A percentile compares a stretch with the other conserved stretches of the same genome.
Evolutionary conservation across 2,329 filamentous ascomycete species (phyloP).

Genomic region (Alternaria sp.): DNA sequence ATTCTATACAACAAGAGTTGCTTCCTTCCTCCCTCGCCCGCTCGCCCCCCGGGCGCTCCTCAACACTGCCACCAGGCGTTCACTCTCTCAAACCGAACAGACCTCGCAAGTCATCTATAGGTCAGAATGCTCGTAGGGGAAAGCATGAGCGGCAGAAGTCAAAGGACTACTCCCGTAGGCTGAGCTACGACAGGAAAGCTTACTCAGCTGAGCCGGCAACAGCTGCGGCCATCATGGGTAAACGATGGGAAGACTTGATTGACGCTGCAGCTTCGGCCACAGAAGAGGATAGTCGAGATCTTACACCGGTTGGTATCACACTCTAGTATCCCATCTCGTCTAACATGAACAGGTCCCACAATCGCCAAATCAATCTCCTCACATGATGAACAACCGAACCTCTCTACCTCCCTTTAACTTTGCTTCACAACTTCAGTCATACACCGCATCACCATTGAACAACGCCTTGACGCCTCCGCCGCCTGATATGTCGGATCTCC

Average conservation of each 20-base stretch:
- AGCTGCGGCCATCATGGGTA: conserved; percentile 76
- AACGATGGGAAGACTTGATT: conserved; percentile 95
- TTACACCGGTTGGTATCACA: conserved; percentile 76
- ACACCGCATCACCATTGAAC: conserved; percentile 89
- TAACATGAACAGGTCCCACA: conserved; percentile 53
- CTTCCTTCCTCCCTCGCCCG: conserved; percentile 82
- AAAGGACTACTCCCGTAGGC: conserved; percentile 74
- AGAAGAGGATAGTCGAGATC: conserved; percentile 86
- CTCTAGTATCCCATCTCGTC: conserved; percentile 16
- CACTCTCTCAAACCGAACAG: conserved; percentile 74
- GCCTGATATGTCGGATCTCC: conserved; percentile 55
- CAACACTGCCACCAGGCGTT: conserved; percentile 85
- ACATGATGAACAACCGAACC: conserved; percentile 60
- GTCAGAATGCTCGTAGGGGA: conserved; percentile 76
- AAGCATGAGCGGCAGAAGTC: conserved; percentile 86
- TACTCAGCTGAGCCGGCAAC: conserved; percentile 84
- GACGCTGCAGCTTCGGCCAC: conserved; percentile 93
- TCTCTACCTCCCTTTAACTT: conserved; percentile 66
- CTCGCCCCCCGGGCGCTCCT: conserved; percentile 86
- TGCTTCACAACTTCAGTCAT: conserved; percentile 66
- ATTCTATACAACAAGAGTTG: conserved; percentile 74
- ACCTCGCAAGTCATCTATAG: conserved; percentile 85
- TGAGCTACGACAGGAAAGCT: conserved; percentile 80
- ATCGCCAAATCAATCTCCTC: conserved; percentile 62
- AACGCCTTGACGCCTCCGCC: conserved; percentile 85